Base-by-base conservation (phyloP, 495 filamentous ascomycete species). In the Penicillium dipodomyicola region DNA sequence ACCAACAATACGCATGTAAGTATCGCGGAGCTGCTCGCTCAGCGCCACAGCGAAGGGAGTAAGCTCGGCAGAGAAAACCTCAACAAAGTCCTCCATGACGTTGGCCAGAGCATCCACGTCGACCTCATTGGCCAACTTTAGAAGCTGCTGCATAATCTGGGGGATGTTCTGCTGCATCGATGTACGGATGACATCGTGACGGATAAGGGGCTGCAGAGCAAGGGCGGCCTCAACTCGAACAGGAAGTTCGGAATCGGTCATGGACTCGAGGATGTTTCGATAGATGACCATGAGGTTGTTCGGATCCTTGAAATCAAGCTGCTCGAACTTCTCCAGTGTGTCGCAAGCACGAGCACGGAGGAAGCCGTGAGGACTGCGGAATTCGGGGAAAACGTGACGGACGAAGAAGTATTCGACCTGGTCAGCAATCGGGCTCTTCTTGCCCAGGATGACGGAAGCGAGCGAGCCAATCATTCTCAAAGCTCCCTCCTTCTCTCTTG, bases 321-420 rank as follows among this genome's bases (percentile, higher is more conserved):
- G 85, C 72, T 96, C 91, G 60, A 98, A 98, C 71, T 97, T 97
- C 80, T 96, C 95, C 49, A 98, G 81, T 1, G 92, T 96, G 65
- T 97, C 92, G 69, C 94, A 98, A 53, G 94, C 95, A 58, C 94
- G 89, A 23, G 94, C 94, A 54, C 94, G 86, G 47, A 98, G 85
- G 78, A 91, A 98, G 20, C 95, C 95, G 64, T 96, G 89, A 17
- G 87, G 83, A 70, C 90, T 96, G 57, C 89, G 84, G 79, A 98
- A 98, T 66, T 98, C 95, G 10, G 94, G 94, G 78, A 98, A 97
- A 55, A 98, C 94, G 61, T 97, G 94, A 49, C 94, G 88, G 52
- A 97, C 92, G 58, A 98, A 89, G 80, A 98, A 98, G 67, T 94
- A 96, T 73, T 98, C 94, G n/a, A 97, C 93, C 75, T 97, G 91